Evolutionary conservation across 495 filamentous ascomycete genomes (phyloP).

Genomic region (Penicillium goetzii): DNA sequence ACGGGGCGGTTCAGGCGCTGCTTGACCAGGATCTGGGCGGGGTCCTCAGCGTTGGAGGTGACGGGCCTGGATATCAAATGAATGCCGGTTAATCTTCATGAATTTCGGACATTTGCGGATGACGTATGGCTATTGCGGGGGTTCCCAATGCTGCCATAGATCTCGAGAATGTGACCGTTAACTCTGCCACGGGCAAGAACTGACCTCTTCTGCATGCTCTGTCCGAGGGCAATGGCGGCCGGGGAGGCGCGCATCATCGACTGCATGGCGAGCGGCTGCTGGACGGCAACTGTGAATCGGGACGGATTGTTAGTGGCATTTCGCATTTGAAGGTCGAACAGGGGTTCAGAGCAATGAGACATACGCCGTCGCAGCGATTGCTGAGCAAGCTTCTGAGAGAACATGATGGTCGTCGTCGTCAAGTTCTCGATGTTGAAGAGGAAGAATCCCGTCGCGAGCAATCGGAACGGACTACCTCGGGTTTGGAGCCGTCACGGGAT

Average conservation of each 20-base stretch:
- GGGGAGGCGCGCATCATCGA: slow-evolving; percentile 54
- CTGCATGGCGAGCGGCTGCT: slow-evolving; percentile 53
- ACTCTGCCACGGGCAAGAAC: slow-evolving; percentile 1
- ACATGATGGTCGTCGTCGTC: slow-evolving; percentile 51
- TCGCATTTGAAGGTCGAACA: neutral
- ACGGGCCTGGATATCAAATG: slow-evolving; percentile 41
- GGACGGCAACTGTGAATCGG: slow-evolving; percentile 49
- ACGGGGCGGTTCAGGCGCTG: slow-evolving; percentile 87
- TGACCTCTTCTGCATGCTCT: slow-evolving; percentile 60
- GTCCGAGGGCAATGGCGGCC: slow-evolving; percentile 53
- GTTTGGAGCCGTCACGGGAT: slow-evolving; percentile 43
- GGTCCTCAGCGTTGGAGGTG: slow-evolving; percentile 64
- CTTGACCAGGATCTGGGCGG: slow-evolving; percentile 71
- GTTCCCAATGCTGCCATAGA: neutral
- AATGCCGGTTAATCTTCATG: slow-evolving; percentile 20
- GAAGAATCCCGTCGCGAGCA: slow-evolving; percentile 28
- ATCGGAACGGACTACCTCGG: slow-evolving; percentile 54
- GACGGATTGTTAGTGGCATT: slow-evolving; percentile 24
- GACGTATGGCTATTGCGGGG: slow-evolving; percentile 34
- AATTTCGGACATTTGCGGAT: slow-evolving; percentile 23
- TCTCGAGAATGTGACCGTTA: neutral
- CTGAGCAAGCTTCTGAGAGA: slow-evolving; percentile 66
- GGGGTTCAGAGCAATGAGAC: slow-evolving; percentile 26
- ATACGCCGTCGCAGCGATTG: slow-evolving; percentile 72
- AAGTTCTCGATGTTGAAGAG: slow-evolving; percentile 23